Base-by-base conservation (phyloP, 2,329 filamentous ascomycete species). In the Tolypocladium tundrense region DNA sequence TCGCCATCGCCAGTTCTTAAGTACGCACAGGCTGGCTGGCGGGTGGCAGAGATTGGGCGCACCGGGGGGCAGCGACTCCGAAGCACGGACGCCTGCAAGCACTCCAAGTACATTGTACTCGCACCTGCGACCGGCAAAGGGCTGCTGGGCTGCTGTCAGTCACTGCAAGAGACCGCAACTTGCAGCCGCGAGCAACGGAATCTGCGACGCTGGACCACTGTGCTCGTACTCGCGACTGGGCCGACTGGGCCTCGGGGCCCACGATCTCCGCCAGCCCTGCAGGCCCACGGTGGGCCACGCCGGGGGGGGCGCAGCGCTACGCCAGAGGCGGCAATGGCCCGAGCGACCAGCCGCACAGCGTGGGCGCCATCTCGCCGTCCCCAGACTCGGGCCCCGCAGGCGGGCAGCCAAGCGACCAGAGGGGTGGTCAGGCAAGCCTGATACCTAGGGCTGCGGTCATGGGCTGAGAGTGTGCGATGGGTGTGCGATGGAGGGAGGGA, bases 1-100 rank as follows among this genome's bases (percentile, higher is more conserved):
- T 61, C 50, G 54, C 50, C 33, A 58, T 61, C 50, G 54, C 50
- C 33, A 58, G 58, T 55, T 42, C 58, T 59, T 60, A 59, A 55
- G 54, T 37, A 41, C 48, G 54, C 31, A 41, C 48, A n/a, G 9
- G 48, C 39, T 7, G 14, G 14, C 39, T 40, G 13, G 39, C 45
- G 45, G 45, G 45, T 50, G 45, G 45, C 27, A 19, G 45, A 33
- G 45, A 9, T 33, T 50, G 24, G 45, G 13, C 21, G 43, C 13
- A 16, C 4, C 21, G 11, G 43, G 43, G 24, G 43, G 43, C 13
- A 16, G 24, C 45, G 16, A 19, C 45, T 33, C 45, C 27, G 45
- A 50, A 50, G 16, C 16, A 50, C 27, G 27, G 27, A 27, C 27
- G 3, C 3, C 27, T 9, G 43, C 24, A 31, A 4, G 43, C 43